Conservation (phyloP, 768 basidiomycete genomes). For the Amanita muscaria region DNA sequence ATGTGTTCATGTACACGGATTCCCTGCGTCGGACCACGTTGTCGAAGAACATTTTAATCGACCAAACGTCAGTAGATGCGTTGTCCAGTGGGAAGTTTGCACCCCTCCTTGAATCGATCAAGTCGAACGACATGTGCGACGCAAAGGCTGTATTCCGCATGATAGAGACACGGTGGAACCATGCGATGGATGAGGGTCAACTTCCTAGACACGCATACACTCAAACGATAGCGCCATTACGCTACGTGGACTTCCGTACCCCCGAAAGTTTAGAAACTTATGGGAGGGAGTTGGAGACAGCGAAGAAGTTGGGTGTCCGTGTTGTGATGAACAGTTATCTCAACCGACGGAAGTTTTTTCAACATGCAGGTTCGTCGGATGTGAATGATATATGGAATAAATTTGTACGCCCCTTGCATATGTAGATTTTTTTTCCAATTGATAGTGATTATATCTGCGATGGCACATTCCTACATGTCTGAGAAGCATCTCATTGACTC, state of each 20-base stretch:
- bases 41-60: neutral
- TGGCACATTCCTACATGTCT: no score
- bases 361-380: neutral
- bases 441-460: no score
- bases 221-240: neutral
- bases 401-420: neutral
- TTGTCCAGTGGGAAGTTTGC: neutral
- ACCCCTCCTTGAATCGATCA: neutral
- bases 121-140: neutral
- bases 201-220: no score
- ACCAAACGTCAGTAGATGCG: neutral
- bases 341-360: neutral
- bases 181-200: no score
- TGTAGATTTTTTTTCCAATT: no score
- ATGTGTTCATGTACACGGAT: neutral
- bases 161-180: neutral
- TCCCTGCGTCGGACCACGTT: neutral
- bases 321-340: neutral
- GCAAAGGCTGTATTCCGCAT: neutral
- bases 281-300: neutral
- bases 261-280: neutral
- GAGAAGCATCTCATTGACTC: no score
- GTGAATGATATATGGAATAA: slow-evolving; percentile 3
- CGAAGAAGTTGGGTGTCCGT: neutral
- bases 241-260: neutral